A percentile compares a stretch with the other conserved stretches of the same genome.
Evolutionary conservation across 2,329 filamentous ascomycete genomes (phyloP).

Genomic region (Emmonsia crescens): DNA sequence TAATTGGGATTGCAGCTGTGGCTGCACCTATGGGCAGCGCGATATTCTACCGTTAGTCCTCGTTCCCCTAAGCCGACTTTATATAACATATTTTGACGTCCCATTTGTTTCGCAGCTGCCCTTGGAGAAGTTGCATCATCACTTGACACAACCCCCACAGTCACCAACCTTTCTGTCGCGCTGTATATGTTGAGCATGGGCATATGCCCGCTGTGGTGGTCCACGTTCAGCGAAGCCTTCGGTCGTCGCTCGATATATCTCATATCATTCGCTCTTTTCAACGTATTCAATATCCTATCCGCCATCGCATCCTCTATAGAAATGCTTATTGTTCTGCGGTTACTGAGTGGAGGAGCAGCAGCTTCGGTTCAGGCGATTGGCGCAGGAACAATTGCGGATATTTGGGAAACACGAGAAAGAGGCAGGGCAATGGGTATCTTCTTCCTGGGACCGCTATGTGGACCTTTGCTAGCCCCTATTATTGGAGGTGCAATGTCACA

Average conservation of each 20-base stretch:
- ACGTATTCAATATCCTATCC: conserved; percentile 58
- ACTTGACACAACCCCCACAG: conserved; percentile 51
- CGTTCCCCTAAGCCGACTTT: background rate
- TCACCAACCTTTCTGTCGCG: conserved; percentile 65
- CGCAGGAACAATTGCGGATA: conserved; percentile 70
- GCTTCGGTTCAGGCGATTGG: conserved; percentile 75
- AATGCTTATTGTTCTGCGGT: conserved; percentile 68
- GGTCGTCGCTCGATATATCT: conserved; percentile 73
- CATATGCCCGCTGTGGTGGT: conserved; percentile 82
- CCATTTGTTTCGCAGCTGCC: conserved; percentile 44
- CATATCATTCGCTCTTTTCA: conserved; percentile 60
- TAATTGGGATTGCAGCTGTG: conserved; percentile 65
- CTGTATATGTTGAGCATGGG: conserved; percentile 75
- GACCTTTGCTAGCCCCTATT: conserved; percentile 64
- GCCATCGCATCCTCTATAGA: conserved; percentile 58
- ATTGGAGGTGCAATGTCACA: conserved; percentile 63
- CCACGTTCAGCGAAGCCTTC: conserved; percentile 60
- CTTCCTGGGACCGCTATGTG: conserved; percentile 66
- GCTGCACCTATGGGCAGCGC: conserved; percentile 74
- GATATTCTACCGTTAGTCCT: conserved; percentile 64
- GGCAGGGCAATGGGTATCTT: conserved; percentile 75
- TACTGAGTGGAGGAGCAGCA: conserved; percentile 63
- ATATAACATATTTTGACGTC: background rate
- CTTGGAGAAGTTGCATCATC: conserved; percentile 53
- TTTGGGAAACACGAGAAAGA: conserved; percentile 63